These are phyloP conservation scores for Jamesozyma rosinii DNA, from an alignment of 805 yeast species.

Conservation along the genomic window DNA sequence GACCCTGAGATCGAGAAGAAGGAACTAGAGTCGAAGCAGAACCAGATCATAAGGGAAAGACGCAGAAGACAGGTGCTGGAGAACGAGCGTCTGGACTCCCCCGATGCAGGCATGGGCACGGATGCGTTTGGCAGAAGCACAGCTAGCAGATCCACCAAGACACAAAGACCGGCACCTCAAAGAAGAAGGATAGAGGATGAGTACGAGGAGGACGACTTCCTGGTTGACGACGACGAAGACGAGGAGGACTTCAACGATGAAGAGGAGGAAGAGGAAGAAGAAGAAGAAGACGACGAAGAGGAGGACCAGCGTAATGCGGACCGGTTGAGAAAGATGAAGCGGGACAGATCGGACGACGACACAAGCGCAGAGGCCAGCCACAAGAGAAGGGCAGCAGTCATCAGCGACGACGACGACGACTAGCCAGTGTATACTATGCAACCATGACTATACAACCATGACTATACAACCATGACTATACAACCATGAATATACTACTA, in stretches of 20 bases:
- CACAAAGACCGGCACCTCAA: slow-evolving; percentile 4
- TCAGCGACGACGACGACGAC: slow-evolving; percentile 35
- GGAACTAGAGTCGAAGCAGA: slow-evolving; percentile 57
- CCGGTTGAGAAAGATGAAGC: slow-evolving; percentile 45
- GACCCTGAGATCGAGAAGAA: slow-evolving; percentile 67
- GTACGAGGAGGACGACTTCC: slow-evolving; percentile 30
- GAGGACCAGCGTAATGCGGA: slow-evolving; percentile 51
- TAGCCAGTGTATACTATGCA: background rate
- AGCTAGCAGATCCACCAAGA: background rate
- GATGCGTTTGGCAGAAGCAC: slow-evolving; percentile 16
- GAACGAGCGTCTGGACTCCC: slow-evolving; percentile 44
- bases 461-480: too few relatives aligned
- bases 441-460: background rate
- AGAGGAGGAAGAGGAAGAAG: slow-evolving; percentile 23
- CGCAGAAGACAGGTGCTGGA: slow-evolving; percentile 48
- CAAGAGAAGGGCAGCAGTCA: slow-evolving; percentile 25
- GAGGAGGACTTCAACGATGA: slow-evolving; percentile 21
- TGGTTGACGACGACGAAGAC: slow-evolving; percentile 32
- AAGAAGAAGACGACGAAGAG: slow-evolving; percentile 38
- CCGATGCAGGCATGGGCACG: slow-evolving; percentile 21
- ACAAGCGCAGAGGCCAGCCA: slow-evolving; percentile 29
- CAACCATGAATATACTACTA: too few relatives aligned
- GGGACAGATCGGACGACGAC: slow-evolving; percentile 40
- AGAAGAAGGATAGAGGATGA: slow-evolving; percentile 20
- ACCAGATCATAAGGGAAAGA: slow-evolving; percentile 56